Percentiles rank a stretch among this genome's conserved stretches.
Evolutionary conservation across 306 rosid genomes (phyloP).

Genomic region (Quercus parvula): DNA sequence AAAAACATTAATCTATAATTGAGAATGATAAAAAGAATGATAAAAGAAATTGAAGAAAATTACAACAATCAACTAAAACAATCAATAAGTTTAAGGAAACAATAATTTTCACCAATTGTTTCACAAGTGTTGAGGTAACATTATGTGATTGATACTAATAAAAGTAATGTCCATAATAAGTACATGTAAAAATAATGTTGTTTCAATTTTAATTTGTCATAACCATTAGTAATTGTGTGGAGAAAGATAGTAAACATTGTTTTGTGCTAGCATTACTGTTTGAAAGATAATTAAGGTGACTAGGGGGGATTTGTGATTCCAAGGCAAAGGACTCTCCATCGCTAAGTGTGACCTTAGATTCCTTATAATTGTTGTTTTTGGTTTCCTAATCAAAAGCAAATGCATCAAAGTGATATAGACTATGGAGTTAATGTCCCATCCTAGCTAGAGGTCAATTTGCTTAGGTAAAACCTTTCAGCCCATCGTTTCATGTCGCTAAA

Average conservation of each 20-base stretch:
- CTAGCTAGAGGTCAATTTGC: slow-evolving; percentile 39
- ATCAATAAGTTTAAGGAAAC: no score
- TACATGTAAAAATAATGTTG: no score
- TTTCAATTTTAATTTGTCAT: no score
- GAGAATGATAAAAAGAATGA: slow-evolving; percentile 60
- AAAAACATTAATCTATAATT: slow-evolving; percentile 62
- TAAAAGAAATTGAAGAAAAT: slow-evolving; percentile 15
- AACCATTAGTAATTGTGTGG: no score
- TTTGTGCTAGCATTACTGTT: no score
- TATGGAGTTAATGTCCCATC: slow-evolving; percentile 67
- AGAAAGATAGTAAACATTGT: no score
- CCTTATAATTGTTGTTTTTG: slow-evolving; percentile 28
- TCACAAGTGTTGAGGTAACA: no score
- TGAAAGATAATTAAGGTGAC: slow-evolving; percentile 29
- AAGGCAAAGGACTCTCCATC: slow-evolving; percentile 42
- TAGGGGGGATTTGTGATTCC: slow-evolving; percentile 36
- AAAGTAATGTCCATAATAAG: no score
- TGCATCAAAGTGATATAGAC: slow-evolving; percentile 29
- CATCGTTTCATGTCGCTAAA: slow-evolving; percentile 73
- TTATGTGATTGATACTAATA: no score
- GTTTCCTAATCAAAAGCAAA: slow-evolving; percentile 34
- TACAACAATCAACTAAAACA: slow-evolving; percentile 10
- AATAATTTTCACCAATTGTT: no score
- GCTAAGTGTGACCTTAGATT: slow-evolving; percentile 47
- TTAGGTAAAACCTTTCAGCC: slow-evolving; percentile 71